A percentile compares a stretch with the other conserved stretches of the same genome.
Conservation (phyloP, 1,139 yeast genomes). For the Zygoascus meyerae region DNA sequence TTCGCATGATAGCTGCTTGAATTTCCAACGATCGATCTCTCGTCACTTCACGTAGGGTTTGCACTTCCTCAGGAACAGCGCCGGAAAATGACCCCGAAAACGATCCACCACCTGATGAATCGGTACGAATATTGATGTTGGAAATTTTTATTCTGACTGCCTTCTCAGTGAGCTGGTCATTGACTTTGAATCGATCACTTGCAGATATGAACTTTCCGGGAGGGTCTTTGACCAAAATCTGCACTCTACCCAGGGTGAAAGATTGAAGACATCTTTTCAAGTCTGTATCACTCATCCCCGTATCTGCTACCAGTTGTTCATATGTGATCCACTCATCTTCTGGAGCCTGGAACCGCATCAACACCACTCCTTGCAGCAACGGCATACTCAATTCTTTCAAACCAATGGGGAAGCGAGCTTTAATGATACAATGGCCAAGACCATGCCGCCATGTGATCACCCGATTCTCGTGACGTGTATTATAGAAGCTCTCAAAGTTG, state of each 20-base stretch:
- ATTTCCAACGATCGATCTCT: conserved; percentile 32
- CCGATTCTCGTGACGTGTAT: conserved; percentile 18
- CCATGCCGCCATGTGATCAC: conserved; percentile 32
- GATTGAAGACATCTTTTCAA: conserved; percentile 29
- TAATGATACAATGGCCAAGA: conserved; percentile 29
- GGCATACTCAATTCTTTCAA: conserved; percentile 29
- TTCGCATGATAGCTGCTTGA: conserved; percentile 35
- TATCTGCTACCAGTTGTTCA: conserved; percentile 20
- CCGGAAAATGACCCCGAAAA: conserved; percentile 8
- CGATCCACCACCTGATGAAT: conserved; percentile 5
- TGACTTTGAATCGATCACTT: conserved; percentile 29
- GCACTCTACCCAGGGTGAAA: conserved; percentile 27
- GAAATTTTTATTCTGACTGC: conserved; percentile 29
- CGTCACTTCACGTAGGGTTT: conserved; percentile 21
- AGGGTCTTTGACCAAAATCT: conserved; percentile 27
- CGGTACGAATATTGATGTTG: conserved; percentile 25
- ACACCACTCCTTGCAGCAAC: conserved; percentile 29
- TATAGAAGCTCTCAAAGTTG: conserved; percentile 25
- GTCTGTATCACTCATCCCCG: conserved; percentile 21
- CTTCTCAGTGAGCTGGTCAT: conserved; percentile 29
- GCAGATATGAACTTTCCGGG: conserved; percentile 22
- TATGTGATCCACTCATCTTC: conserved; percentile 22
- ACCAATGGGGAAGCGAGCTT: conserved; percentile 32
- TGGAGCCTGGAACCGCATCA: conserved; percentile 28
- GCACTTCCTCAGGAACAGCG: conserved; percentile 11